Conservation (phyloP, 805 yeast genomes). For the Candida sonorensis region DNA sequence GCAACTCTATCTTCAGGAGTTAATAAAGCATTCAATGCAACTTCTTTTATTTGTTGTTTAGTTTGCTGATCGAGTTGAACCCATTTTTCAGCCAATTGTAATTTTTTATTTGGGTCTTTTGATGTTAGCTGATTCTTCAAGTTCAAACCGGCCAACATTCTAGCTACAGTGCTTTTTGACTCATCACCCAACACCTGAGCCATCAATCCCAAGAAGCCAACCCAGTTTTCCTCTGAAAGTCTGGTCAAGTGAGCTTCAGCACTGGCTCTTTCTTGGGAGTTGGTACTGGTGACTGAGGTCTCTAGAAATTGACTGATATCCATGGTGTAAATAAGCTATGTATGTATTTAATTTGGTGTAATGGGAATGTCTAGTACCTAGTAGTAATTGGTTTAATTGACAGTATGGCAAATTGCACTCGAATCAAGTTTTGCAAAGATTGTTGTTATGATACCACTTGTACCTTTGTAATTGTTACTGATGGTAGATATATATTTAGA, state of each 20-base stretch:
- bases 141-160: constrained; percentile 86
- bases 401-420: too few species aligned
- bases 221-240: constrained; percentile 70
- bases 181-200: constrained; percentile 67
- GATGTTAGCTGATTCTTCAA: constrained; percentile 84
- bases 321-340: constrained; percentile 24
- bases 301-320: constrained; percentile 70
- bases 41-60: constrained; percentile 59
- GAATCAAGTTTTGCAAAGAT: too few species aligned
- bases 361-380: too few species aligned
- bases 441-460: too few species aligned
- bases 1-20: constrained; percentile 74
- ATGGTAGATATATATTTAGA: too few species aligned
- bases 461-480: too few species aligned
- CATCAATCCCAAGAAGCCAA: constrained; percentile 62
- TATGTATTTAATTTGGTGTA: neutral
- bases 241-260: constrained; percentile 74
- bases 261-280: constrained; percentile 58
- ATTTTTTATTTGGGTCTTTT: constrained; percentile 58
- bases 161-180: constrained; percentile 62
- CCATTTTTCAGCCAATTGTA: constrained; percentile 70
- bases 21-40: constrained; percentile 56
- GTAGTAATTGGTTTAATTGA: too few species aligned
- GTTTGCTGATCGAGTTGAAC: constrained; percentile 45
- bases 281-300: constrained; percentile 66